Conservation (phyloP, 2,329 filamentous ascomycete genomes). For the Hirsutella minnesotensis region DNA sequence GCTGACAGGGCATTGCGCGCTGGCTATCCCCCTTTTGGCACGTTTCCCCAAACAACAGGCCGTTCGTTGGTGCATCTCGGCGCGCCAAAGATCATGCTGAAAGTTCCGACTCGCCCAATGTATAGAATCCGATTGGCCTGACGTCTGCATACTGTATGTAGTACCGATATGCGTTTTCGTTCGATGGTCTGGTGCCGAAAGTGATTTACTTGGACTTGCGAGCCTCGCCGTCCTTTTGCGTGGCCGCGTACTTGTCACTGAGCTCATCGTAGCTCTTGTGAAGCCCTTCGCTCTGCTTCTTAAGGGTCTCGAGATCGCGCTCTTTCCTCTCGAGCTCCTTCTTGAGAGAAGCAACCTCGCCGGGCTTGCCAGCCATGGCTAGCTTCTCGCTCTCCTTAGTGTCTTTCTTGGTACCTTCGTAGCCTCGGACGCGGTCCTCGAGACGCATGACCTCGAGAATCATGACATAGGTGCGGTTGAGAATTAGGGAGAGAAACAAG, state of each 20-base stretch:
- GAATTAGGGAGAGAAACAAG: slow-evolving; percentile 94
- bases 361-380: slow-evolving; percentile 58
- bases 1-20: no score
- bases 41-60: no score
- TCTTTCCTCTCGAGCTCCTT: slow-evolving; percentile 70
- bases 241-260: slow-evolving; percentile 65
- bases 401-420: slow-evolving; percentile 47
- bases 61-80: no score
- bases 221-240: slow-evolving; percentile 34
- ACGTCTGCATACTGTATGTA: no score
- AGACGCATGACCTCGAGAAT: slow-evolving; percentile 84
- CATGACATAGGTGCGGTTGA: slow-evolving; percentile 98
- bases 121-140: no score
- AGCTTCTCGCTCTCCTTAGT: slow-evolving; percentile 62
- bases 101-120: no score
- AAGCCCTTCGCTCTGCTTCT: slow-evolving; percentile 83
- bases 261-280: slow-evolving; percentile 77
- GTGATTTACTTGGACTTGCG: slow-evolving; percentile 40
- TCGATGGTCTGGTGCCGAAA: not conserved
- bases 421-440: slow-evolving; percentile 79
- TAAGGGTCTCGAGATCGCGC: slow-evolving; percentile 71
- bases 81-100: no score
- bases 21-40: no score
- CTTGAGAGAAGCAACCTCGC: slow-evolving; percentile 59
- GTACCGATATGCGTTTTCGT: not conserved